Evolutionary conservation across 192 early-diverging fungal species (phyloP), one percentile per base, ranked within the genome.

Genomic region (Globomyces pollinis-pini): DNA sequence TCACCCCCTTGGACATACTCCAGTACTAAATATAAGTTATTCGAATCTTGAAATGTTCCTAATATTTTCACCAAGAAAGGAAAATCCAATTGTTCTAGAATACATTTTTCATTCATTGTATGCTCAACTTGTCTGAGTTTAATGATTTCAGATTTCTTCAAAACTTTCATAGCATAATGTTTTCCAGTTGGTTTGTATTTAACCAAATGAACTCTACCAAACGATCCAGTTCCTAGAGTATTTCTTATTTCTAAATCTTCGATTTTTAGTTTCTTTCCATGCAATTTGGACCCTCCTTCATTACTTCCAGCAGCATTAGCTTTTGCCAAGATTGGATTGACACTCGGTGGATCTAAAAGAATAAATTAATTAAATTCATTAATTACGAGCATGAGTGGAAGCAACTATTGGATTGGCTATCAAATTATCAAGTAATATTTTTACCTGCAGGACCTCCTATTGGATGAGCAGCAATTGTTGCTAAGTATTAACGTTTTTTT

Each of bases 1-100:
- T 98, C 95, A 55, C 95, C 95, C 62, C 95, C 95, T 31, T 87
- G 86, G 4, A 96, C 87, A 75, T 93, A 98, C 69, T 96, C 93
- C 81, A 96, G 83, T 12, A 94, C 88, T 70, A 98, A 89, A 69
- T 95, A 96, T 62, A 98, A 65, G 66, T 92, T 95, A 38, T 78
- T 71, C 41, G 78, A 81, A 68, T 98, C 94, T 80, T 98, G 92
- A 69, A 93, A 94, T 8, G 90, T 94, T 6, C 91, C 89, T 72
- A 94, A 83, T 77, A 99, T 85, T 61, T 83, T 79, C 56, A 99
- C 92, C 45, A 97, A 69, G 62, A 94, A 96, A 12, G 94, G 94
- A 59, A 88, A 89, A 60, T 83, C 77, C 47, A 94, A 84, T 54
- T 79, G 73, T 60, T 91, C 92, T 16, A 98, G 75, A 62, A 98